phyloP scores from a whole-genome alignment of 495 filamentous ascomycete species.

The Penicillium nucicola region DNA sequence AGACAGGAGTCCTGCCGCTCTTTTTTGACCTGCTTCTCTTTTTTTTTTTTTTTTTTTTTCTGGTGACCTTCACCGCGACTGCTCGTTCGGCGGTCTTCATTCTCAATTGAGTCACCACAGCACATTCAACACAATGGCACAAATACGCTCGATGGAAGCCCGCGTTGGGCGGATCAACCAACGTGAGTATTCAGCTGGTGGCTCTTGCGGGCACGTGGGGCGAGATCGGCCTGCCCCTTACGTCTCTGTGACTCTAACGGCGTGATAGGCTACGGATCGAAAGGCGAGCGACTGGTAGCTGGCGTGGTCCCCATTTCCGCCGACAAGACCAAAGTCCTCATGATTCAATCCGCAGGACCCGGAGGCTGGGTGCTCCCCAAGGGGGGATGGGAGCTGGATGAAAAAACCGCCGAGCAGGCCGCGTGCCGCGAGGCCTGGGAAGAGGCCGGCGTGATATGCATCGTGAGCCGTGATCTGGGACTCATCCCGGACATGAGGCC shows the following conservation, averaged over 20 bases:
- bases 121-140: slow-evolving; percentile 48
- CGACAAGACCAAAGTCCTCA: slow-evolving; percentile 76
- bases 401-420: slow-evolving; percentile 64
- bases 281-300: slow-evolving; percentile 92
- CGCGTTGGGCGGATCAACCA: slow-evolving; percentile 74
- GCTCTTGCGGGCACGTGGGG: slow-evolving; percentile 16
- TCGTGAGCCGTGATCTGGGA: slow-evolving; percentile 77
- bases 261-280: slow-evolving; percentile 74
- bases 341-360: slow-evolving; percentile 88
- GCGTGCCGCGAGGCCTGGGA: slow-evolving; percentile 92
- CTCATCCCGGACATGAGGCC: slow-evolving; percentile 75
- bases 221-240: slow-evolving; percentile 1
- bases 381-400: slow-evolving; percentile 95
- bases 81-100: not conserved
- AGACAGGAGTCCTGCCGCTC: not conserved
- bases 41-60: slow-evolving; percentile 13
- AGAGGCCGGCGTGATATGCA: slow-evolving; percentile 87
- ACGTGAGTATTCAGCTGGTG: slow-evolving; percentile 55
- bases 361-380: slow-evolving; percentile 95
- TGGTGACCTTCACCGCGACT: not conserved
- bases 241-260: slow-evolving; percentile 9
- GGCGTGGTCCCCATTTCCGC: slow-evolving; percentile 82
- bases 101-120: slow-evolving; percentile 3
- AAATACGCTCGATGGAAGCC: slow-evolving; percentile 70
- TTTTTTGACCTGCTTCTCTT: slow-evolving; percentile 10